These are phyloP conservation scores for Phyllosticta citrichinensis DNA, from an alignment of 2,329 filamentous ascomycete species.

Conservation along the genomic window DNA sequence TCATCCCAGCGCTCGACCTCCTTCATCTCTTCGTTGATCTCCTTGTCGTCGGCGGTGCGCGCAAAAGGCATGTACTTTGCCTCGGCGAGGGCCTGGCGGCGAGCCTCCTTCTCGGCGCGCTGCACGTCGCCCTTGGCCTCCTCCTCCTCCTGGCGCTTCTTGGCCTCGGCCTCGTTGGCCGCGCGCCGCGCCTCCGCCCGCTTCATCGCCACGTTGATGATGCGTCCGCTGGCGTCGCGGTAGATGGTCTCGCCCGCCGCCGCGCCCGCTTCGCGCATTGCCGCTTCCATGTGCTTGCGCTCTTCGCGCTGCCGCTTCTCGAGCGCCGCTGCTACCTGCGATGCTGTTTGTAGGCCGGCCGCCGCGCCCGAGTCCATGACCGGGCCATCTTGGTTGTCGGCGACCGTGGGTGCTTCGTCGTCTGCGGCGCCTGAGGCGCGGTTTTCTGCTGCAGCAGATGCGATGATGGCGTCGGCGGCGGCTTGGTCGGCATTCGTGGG, in stretches of 20 bases:
- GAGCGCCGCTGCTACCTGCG: constrained; percentile 50
- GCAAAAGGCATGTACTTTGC: constrained; percentile 76
- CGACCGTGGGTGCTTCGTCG: constrained; percentile 37
- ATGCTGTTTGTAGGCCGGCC: constrained; percentile 78
- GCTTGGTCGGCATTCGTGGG: constrained; percentile 47
- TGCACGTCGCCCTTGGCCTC: constrained; percentile 81
- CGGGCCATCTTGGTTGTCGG: constrained; percentile 33
- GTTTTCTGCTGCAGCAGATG: constrained; percentile 58
- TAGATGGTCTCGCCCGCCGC: constrained; percentile 69
- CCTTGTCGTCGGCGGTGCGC: constrained; percentile 70
- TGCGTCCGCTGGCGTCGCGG: constrained; percentile 85
- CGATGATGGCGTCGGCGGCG: constrained; percentile 70
- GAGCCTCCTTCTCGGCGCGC: constrained; percentile 52
- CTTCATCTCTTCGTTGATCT: constrained; percentile 76
- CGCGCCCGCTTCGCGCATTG: constrained; percentile 36
- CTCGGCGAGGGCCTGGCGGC: constrained; percentile 62
- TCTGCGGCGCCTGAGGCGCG: constrained; percentile 36
- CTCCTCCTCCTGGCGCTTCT: constrained; percentile 56
- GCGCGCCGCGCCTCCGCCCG: constrained; percentile 76
- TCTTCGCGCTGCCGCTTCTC: constrained; percentile 59
- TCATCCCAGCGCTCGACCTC: constrained; percentile 80
- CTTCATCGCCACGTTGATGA: constrained; percentile 87
- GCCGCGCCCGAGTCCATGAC: constrained; percentile 82
- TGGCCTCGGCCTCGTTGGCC: constrained; percentile 57
- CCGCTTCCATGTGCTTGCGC: constrained; percentile 36